phyloP scores from a whole-genome alignment of 1,139 yeast species.

The Geotrichum histeridarum region DNA sequence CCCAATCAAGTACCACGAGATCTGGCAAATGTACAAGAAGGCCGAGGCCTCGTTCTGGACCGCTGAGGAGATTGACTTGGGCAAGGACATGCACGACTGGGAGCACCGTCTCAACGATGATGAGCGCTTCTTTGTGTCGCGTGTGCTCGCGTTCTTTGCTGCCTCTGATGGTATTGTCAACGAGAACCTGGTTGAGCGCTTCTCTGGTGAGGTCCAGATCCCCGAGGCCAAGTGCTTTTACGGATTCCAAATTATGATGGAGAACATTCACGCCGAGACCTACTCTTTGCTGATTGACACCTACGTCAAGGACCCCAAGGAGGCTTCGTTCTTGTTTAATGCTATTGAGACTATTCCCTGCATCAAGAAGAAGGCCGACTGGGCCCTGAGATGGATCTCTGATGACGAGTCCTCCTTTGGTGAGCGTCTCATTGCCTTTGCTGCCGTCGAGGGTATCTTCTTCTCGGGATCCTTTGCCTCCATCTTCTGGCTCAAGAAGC shows the following conservation, averaged over 20 bases:
- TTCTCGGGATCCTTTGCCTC: constrained; percentile 97
- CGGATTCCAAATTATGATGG: constrained; percentile 99
- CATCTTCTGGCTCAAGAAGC: constrained; percentile 94
- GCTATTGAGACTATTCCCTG: constrained; percentile 93
- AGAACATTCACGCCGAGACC: constrained; percentile 96
- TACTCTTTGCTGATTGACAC: constrained; percentile 91
- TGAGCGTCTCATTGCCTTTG: constrained; percentile 95
- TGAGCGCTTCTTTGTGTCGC: constrained; percentile 83
- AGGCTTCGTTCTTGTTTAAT: constrained; percentile 80
- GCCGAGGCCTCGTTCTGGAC: constrained; percentile 99
- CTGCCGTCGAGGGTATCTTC: constrained; percentile 98
- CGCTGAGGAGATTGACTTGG: constrained; percentile 95
- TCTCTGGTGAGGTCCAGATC: constrained; percentile 92
- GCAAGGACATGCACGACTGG: constrained; percentile 91
- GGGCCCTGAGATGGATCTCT: constrained; percentile 96
- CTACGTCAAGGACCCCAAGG: constrained; percentile 91
- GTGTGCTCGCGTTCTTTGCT: constrained; percentile 96
- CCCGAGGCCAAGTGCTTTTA: constrained; percentile 98
- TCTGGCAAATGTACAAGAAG: constrained; percentile 98
- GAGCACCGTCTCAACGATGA: constrained; percentile 75
- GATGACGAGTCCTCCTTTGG: constrained; percentile 84
- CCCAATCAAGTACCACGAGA: constrained; percentile 96
- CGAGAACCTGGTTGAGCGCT: constrained; percentile 93
- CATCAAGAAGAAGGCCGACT: constrained; percentile 92
- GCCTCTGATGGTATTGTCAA: constrained; percentile 98